A percentile compares a stretch with the other conserved stretches of the same genome.
Conservation (phyloP, 768 basidiomycete species). For the Russula foetens region DNA sequence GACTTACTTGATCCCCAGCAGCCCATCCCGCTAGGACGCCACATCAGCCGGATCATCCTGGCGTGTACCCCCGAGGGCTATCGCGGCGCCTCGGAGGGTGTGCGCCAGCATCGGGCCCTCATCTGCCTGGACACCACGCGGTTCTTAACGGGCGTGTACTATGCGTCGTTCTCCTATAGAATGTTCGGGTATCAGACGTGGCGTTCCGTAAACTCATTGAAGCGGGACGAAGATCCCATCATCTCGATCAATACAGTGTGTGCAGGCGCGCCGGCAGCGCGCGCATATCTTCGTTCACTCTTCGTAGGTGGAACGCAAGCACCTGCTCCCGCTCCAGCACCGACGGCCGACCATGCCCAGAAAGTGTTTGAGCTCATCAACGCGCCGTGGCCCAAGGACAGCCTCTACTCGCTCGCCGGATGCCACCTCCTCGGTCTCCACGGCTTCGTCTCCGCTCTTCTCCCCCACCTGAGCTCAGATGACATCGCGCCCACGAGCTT, state of each 20-base stretch:
- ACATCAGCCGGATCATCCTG: neutral
- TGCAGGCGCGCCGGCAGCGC: neutral
- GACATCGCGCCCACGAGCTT: neutral
- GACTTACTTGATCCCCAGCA: neutral
- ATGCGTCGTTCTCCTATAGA: neutral
- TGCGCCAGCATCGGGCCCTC: neutral
- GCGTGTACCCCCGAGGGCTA: neutral
- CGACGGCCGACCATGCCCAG: neutral
- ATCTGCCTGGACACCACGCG: neutral
- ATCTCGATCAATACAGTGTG: neutral
- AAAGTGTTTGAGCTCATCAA: neutral
- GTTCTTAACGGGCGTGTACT: neutral
- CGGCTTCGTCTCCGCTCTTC: neutral
- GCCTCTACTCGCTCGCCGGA: neutral
- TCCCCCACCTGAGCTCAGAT: neutral
- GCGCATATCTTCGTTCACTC: neutral
- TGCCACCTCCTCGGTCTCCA: conserved; percentile 1
- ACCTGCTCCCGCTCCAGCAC: neutral
- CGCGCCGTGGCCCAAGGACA: neutral
- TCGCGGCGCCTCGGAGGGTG: neutral
- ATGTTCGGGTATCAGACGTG: neutral
- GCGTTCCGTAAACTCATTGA: neutral
- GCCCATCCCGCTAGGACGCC: neutral
- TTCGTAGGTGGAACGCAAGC: neutral
- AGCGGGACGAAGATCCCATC: neutral